Percentiles rank a stretch among this genome's conserved stretches.
Conservation (phyloP, 2,329 filamentous ascomycete genomes). For the Phialophora macrospora region DNA sequence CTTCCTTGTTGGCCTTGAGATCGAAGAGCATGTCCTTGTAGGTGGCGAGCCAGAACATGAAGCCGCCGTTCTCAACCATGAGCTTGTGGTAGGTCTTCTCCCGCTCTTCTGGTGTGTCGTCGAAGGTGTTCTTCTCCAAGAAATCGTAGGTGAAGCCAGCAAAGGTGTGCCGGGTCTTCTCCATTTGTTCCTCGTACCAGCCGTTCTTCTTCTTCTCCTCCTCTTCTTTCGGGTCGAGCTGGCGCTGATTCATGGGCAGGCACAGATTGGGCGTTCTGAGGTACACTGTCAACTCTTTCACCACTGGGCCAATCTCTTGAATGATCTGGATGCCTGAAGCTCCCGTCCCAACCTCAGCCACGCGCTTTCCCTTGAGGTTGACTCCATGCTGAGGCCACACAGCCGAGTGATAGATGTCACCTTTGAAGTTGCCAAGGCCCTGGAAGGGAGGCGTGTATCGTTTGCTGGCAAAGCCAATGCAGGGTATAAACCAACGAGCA, state of each 20-base stretch:
- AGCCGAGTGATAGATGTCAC: slow-evolving; percentile 64
- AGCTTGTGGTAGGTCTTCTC: slow-evolving; percentile 57
- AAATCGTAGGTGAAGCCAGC: slow-evolving; percentile 66
- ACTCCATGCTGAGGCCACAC: slow-evolving; percentile 64
- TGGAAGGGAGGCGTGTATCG: slow-evolving; percentile 65
- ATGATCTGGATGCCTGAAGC: slow-evolving; percentile 53
- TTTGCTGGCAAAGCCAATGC: slow-evolving; percentile 60
- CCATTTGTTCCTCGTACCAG: slow-evolving; percentile 57
- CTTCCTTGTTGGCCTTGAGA: slow-evolving; percentile 57
- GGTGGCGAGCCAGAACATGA: slow-evolving; percentile 59
- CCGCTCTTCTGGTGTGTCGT: slow-evolving; percentile 58
- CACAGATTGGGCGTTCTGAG: slow-evolving; percentile 67
- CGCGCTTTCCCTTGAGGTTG: slow-evolving; percentile 63
- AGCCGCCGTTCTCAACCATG: slow-evolving; percentile 58
- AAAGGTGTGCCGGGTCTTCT: slow-evolving; percentile 59
- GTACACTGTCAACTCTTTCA: slow-evolving; percentile 48
- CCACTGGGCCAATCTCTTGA: slow-evolving; percentile 35
- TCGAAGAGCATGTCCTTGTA: slow-evolving; percentile 60
- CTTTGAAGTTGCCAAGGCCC: slow-evolving; percentile 64
- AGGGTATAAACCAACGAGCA: slow-evolving; percentile 31
- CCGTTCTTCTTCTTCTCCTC: slow-evolving; percentile 59
- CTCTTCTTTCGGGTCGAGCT: slow-evolving; percentile 59
- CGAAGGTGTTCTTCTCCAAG: slow-evolving; percentile 60
- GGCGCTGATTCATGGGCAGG: slow-evolving; percentile 62
- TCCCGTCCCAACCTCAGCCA: slow-evolving; percentile 68